Evolutionary conservation across 2,329 filamentous ascomycete species (phyloP), one percentile per base, ranked within the genome.

Genomic region (Ceratocystis harringtonii): DNA sequence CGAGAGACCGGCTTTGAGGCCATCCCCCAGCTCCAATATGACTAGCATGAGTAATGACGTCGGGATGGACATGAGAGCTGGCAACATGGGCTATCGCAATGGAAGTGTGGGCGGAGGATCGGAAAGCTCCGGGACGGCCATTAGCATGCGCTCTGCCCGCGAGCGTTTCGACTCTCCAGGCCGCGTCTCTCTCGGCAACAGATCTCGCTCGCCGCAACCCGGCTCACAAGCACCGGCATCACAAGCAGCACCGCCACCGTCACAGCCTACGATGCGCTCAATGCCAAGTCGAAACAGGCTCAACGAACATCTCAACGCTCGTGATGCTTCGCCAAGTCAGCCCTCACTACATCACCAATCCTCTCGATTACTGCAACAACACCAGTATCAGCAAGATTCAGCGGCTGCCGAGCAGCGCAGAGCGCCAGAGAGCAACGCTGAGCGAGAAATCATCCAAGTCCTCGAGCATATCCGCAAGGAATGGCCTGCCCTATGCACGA

Each of bases 401-500:
- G 44, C 52, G 12, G 63, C 60, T 22, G 48, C 41, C 17, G 57
- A 67, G 50, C 36, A 52, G 30, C 64, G 64, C 6, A 41, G 61
- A n/a, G 50, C 58, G 69, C 76, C 71, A 68, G 76, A 75, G 70
- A 78, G 80, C 55, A 81, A 75, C 69, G 80, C 81, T 64, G 81
- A 83, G 73, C 75, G 79, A 61, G 80, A 84, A 72, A 84, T 84
- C 67, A 75, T 76, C 62, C 79, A 84, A 70, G 83, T 96, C 1
- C 79, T 97, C 61, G 85, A 90, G 69, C 85, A 89, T 70, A 96
- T 99, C 72, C 86, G 92, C 73, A 78, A 82, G 66, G 90, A 95
- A 72, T 99, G 94, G 92, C 87, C 89, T 55, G 88, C 91, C 70
- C 94, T 99, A 88, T 90, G 89, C 69, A 82, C 88, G 70, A 87